phyloP scores from a whole-genome alignment of 352 stramenopile species.

The Phytophthora boehmeriae region DNA sequence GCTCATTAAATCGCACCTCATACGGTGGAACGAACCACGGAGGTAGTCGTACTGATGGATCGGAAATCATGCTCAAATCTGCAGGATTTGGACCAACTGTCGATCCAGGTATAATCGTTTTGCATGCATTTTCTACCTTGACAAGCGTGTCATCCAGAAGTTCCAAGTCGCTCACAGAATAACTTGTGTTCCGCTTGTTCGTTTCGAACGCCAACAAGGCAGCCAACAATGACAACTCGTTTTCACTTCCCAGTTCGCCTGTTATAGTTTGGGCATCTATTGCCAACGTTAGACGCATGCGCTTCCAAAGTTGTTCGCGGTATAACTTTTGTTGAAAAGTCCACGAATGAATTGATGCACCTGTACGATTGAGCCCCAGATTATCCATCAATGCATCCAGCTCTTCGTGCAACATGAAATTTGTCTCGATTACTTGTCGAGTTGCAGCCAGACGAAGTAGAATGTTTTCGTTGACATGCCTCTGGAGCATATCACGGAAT shows the following conservation, averaged over 20 bases:
- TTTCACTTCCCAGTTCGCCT: constrained; percentile 17
- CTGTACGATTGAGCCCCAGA: constrained; percentile 14
- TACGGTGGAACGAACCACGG: constrained; percentile 40
- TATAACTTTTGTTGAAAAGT: constrained; percentile 13
- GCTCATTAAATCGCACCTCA: constrained; percentile 34
- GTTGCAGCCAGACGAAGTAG: constrained; percentile 31
- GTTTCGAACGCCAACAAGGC: constrained; percentile 27
- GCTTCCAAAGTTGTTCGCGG: constrained; percentile 31
- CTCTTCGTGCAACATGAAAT: constrained; percentile 20
- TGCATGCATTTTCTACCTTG: constrained; percentile 21
- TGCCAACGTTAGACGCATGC: constrained; percentile 26
- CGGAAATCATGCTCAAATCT: constrained; percentile 9
- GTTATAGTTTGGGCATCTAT: constrained; percentile 21
- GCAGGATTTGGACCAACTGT: too few relatives aligned
- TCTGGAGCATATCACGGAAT: constrained; percentile 32
- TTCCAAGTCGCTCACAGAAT: constrained; percentile 17
- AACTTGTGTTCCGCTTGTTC: constrained; percentile 28
- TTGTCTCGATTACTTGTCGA: constrained; percentile 26
- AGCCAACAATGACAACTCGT: constrained; percentile 20
- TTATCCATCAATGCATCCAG: constrained; percentile 28
- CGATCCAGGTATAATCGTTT: constrained; percentile 6
- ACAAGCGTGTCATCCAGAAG: constrained; percentile 19
- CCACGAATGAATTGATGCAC: constrained; percentile 36
- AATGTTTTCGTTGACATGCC: constrained; percentile 29
- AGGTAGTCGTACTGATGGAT: constrained; percentile 10